Percentiles rank a stretch among this genome's conserved stretches.
Evolutionary conservation across 2,329 filamentous ascomycete species (phyloP).

Genomic region (Cryphonectria japonica): DNA sequence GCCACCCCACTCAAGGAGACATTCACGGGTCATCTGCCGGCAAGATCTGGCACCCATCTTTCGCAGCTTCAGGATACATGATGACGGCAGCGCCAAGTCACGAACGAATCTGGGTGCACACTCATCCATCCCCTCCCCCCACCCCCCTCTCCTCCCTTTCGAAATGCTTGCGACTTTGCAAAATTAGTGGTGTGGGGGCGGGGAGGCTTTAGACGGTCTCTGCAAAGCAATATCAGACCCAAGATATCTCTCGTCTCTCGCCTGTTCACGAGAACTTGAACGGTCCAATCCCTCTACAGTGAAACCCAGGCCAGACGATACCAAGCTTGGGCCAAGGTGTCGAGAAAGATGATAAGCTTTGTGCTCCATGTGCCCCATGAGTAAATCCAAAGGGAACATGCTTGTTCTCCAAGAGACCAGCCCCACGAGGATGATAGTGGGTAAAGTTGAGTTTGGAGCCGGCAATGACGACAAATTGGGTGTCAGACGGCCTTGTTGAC

Average conservation of each 20-base stretch:
- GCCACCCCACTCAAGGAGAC: background rate
- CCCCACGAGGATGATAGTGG: conserved; percentile 13
- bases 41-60: conserved; percentile 1
- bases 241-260: background rate
- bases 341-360: conserved; percentile 13
- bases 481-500: background rate
- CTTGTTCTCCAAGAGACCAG: background rate
- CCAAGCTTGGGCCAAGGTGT: background rate
- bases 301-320: conserved; percentile 7
- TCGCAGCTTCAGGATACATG: background rate
- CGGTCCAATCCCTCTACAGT: background rate
- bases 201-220: background rate
- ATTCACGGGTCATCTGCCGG: conserved; percentile 1
- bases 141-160: background rate
- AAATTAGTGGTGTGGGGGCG: background rate
- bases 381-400: background rate
- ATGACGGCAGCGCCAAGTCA: conserved; percentile 8
- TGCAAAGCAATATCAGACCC: background rate
- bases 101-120: background rate
- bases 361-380: conserved; percentile 5
- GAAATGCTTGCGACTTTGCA: background rate
- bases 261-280: conserved; percentile 31
- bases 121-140: background rate
- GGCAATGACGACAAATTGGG: conserved; percentile 22
- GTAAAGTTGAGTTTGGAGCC: conserved; percentile 12